Conservation (phyloP, 108 stramenopile species). For the Hondaea fermentalgiana region DNA sequence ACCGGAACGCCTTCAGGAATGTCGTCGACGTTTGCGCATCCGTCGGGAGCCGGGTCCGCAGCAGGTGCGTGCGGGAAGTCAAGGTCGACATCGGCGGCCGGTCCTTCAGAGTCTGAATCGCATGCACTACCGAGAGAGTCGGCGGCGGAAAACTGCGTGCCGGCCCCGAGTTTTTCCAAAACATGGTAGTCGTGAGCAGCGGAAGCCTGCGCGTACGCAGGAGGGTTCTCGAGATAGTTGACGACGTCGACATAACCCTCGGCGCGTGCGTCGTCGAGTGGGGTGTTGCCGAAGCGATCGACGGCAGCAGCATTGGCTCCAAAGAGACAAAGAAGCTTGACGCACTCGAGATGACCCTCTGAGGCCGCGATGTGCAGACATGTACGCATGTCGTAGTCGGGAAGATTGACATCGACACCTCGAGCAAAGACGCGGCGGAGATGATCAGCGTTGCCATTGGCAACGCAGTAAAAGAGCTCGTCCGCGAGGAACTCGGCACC, state of each 20-base stretch:
- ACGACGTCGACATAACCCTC: conserved; percentile 41
- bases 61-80: background rate
- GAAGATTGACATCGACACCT: conserved; percentile 58
- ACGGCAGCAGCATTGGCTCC: conserved; percentile 65
- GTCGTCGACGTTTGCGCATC: no score
- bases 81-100: background rate
- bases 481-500: conserved; percentile 3
- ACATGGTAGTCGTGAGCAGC: background rate
- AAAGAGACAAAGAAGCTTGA: conserved; percentile 46
- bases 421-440: conserved; percentile 17
- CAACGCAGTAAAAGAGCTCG: background rate
- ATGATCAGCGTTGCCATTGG: background rate
- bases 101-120: background rate
- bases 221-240: conserved; percentile 30
- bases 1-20: no score
- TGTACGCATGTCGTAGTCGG: conserved; percentile 78
- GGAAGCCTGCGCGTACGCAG: background rate
- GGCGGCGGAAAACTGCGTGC: background rate
- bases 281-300: conserved; percentile 75
- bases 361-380: conserved; percentile 74
- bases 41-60: background rate
- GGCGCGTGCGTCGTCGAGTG: conserved; percentile 63
- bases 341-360: conserved; percentile 64
- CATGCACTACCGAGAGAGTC: background rate
- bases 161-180: background rate